Conservation (phyloP, 176 grass and related monocot species). For the Pontederia crassipes region DNA sequence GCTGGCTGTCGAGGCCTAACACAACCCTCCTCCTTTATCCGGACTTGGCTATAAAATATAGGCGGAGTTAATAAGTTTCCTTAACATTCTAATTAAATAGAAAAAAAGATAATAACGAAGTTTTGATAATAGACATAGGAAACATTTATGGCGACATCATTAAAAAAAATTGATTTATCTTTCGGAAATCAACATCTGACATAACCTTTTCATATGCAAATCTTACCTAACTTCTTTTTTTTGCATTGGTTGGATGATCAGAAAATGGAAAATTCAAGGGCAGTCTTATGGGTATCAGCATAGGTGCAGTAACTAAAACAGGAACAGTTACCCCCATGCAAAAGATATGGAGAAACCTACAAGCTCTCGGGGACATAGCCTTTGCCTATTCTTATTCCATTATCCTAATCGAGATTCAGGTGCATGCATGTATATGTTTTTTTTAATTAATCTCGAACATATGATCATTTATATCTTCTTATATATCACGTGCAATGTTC, state of each 20-base stretch:
- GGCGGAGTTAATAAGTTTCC: no score
- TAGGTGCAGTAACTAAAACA: constrained; percentile 31
- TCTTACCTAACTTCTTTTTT: background rate
- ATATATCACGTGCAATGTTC: background rate
- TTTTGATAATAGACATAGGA: no score
- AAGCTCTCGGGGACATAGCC: constrained; percentile 51
- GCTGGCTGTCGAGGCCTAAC: no score
- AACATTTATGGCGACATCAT: no score
- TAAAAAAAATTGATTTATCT: no score
- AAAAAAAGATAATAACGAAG: no score
- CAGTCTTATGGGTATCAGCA: constrained; percentile 31
- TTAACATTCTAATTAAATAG: no score
- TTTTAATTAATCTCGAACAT: background rate
- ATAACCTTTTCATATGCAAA: background rate
- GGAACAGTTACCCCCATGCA: constrained; percentile 29
- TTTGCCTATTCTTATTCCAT: constrained; percentile 61
- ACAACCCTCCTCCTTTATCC: no score
- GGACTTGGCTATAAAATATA: no score
- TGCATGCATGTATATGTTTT: background rate
- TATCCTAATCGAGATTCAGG: constrained; percentile 59
- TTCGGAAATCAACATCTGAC: no score
- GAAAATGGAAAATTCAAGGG: constrained; percentile 25
- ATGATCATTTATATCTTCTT: background rate
- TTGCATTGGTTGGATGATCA: constrained; percentile 3
- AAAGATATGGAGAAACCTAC: constrained; percentile 46